Evolutionary conservation across 202 grass and related monocot genomes (phyloP).

Genomic region (Carex sylvatica): DNA sequence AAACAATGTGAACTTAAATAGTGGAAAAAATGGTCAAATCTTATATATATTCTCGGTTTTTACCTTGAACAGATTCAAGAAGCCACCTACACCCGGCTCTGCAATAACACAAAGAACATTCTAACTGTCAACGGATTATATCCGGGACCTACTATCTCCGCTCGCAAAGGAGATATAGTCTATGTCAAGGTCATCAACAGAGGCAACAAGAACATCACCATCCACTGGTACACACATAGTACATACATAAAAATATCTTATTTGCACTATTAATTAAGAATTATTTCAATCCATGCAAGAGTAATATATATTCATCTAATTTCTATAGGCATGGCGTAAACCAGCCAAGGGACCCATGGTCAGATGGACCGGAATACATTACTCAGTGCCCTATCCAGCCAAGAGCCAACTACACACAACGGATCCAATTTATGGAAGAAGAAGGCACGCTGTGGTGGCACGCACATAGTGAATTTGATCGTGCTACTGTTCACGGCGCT

Average conservation of each 20-base stretch:
- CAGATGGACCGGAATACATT: slow-evolving; percentile 55
- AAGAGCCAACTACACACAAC: slow-evolving; percentile 47
- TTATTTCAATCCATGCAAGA: not conserved
- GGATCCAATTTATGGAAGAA: slow-evolving; percentile 35
- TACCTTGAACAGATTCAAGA: slow-evolving; percentile 41
- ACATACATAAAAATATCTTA: not conserved
- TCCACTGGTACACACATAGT: slow-evolving; percentile 43
- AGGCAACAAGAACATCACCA: slow-evolving; percentile 49
- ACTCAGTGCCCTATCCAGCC: slow-evolving; percentile 60
- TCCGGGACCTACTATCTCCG: slow-evolving; percentile 56
- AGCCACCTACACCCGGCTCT: slow-evolving; percentile 42
- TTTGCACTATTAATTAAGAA: not conserved
- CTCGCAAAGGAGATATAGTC: slow-evolving; percentile 40
- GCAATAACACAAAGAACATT: slow-evolving; percentile 44
- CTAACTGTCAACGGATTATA: slow-evolving; percentile 56
- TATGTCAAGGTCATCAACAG: slow-evolving; percentile 54
- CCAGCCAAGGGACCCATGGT: slow-evolving; percentile 58
- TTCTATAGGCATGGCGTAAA: slow-evolving; percentile 55
- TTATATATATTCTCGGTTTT: no score
- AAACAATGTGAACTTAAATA: no score
- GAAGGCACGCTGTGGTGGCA: slow-evolving; percentile 81
- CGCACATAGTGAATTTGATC: slow-evolving; percentile 56
- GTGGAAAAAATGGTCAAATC: no score
- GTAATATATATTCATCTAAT: not conserved
- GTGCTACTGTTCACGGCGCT: slow-evolving; percentile 53